Conservation (phyloP, 2,329 filamentous ascomycete species). For the Thielaviopsis populi region DNA sequence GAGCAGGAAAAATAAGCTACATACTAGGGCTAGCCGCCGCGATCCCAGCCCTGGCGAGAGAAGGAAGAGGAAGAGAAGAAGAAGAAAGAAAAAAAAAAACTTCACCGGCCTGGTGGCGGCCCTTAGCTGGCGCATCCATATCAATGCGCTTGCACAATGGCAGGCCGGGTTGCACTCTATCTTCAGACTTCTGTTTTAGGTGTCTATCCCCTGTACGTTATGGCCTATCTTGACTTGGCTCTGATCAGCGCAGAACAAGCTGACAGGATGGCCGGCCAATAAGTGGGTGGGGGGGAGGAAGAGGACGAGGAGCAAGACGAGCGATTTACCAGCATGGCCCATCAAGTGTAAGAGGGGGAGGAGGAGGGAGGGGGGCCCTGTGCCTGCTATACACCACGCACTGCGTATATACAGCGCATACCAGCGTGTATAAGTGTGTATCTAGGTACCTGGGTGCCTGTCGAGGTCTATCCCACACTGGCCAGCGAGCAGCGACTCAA, state of each 20-base stretch:
- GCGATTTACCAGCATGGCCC: neutral
- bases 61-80: neutral
- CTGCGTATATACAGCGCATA: too few species aligned
- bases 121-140: neutral
- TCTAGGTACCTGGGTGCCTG: neutral
- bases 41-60: neutral
- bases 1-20: conserved; percentile 1
- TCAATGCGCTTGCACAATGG: neutral
- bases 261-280: neutral
- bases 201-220: neutral
- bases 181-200: neutral
- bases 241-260: neutral
- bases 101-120: neutral
- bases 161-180: neutral
- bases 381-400: too few species aligned
- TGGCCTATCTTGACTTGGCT: neutral
- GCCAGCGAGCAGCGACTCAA: too few species aligned
- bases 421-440: too few species aligned
- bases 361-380: too few species aligned
- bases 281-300: neutral
- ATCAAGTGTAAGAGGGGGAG: neutral
- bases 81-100: neutral
- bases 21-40: neutral
- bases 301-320: neutral
- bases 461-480: too few species aligned